Conservation (phyloP, 495 filamentous ascomycete genomes). For the Hypoxylon fragiforme region DNA sequence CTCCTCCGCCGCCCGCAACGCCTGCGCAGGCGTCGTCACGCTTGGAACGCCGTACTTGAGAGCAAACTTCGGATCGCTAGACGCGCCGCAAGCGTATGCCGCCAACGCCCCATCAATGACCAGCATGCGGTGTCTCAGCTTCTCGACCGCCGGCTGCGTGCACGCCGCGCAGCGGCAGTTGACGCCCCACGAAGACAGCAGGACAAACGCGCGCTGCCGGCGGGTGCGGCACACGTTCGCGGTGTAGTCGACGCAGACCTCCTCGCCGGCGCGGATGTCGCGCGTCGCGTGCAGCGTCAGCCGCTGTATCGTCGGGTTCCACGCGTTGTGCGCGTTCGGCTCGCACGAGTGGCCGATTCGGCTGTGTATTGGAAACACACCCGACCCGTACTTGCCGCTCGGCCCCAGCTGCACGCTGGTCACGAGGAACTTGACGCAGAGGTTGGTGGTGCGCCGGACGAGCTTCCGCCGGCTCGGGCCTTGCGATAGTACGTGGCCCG, state of each 20-base stretch:
- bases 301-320: slow-evolving; percentile 39
- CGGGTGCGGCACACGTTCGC: slow-evolving; percentile 27
- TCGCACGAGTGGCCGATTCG: slow-evolving; percentile 50
- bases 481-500: not conserved
- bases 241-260: slow-evolving; percentile 47
- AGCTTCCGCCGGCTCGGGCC: slow-evolving; percentile 8
- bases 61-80: not conserved
- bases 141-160: slow-evolving; percentile 6
- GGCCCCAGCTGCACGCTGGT: slow-evolving; percentile 21
- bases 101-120: slow-evolving; percentile 20
- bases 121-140: slow-evolving; percentile 18
- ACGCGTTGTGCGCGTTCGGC: slow-evolving; percentile 47
- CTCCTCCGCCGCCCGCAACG: slow-evolving; percentile 15
- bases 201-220: slow-evolving; percentile 14
- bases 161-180: slow-evolving; percentile 17
- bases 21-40: slow-evolving; percentile 4
- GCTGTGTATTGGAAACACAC: slow-evolving; percentile 15
- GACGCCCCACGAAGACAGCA: slow-evolving; percentile 13
- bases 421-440: slow-evolving; percentile 7
- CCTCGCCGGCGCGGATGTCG: slow-evolving; percentile 45
- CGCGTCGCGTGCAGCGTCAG: slow-evolving; percentile 47
- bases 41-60: slow-evolving; percentile 3
- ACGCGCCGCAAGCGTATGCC: slow-evolving; percentile 14
- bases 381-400: slow-evolving; percentile 23
- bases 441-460: slow-evolving; percentile 7